Evolutionary conservation across 192 early-diverging fungal genomes (phyloP), one percentile per base, ranked within the genome.

Genomic region (Kickxella alabastrina): DNA sequence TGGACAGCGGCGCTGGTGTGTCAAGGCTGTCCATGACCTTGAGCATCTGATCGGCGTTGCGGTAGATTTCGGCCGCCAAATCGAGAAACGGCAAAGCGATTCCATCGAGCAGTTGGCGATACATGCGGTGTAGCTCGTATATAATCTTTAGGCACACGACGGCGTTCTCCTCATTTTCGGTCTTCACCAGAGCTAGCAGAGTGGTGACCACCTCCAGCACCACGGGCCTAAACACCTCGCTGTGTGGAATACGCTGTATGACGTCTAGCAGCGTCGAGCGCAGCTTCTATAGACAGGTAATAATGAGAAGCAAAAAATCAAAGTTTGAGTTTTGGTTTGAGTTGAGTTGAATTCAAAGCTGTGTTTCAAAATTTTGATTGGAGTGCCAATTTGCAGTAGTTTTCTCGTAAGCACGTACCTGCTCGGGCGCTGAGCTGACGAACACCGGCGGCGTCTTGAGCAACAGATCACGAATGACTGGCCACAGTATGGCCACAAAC

Each of bases 161-260:
- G 6, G 88, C 95, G 55, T 97, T 98, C n/a, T 99, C 97, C 66
- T 99, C 97, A 59, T 99, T 97, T 59, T 99, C 97, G 18, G 81
- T 78, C 49, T 79, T 78, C 13, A 99, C 78, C 13, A 96, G 73
- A 28, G 85, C 61, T 78, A 98, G 83, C 40, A 88, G 54, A 13
- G 84, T 73, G 24, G 80, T 81, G 49, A 91, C 84, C 35, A 98
- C 57, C 14, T 93, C 88, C 24, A 82, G 65, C 3, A 87, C 85
- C 39, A 89, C 90, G 10, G 79, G 73, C 43, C 82, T 75, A 17
- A 98, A 83, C 7, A 86, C 62, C 47, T 98, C 93, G 45, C 82
- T 92, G 60, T 87, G 86, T 12, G 92, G 96, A 27, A 98, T 81
- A 14, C 96, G 85, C 61, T 92, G 90, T 22, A 98, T 81, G 37